phyloP scores from a whole-genome alignment of 305 asterid species.

The Fraxinus albicans region DNA sequence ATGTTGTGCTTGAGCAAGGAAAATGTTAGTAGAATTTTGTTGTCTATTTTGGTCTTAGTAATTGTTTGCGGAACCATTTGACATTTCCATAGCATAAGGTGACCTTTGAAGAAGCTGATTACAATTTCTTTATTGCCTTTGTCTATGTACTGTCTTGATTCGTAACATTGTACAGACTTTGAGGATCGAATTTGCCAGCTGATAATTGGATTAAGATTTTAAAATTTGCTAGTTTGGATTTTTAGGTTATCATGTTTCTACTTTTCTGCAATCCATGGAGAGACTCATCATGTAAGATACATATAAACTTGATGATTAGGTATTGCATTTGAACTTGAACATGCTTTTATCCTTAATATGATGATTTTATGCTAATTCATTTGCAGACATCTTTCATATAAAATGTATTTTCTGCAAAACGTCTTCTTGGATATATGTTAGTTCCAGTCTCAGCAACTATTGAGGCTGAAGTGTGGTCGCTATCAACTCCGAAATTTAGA shows the following conservation, averaged over 20 bases:
- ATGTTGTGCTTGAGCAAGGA: not conserved
- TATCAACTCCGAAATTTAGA: slow-evolving; percentile 13
- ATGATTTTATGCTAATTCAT: not conserved
- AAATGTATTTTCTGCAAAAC: slow-evolving; percentile 3
- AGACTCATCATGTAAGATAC: not conserved
- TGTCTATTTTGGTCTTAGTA: slow-evolving; percentile 12
- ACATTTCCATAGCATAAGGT: slow-evolving; percentile 13
- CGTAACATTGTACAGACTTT: slow-evolving; percentile 15
- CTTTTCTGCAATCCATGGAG: not conserved
- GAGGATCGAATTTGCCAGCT: not conserved
- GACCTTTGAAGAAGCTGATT: slow-evolving; percentile 15
- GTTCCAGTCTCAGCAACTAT: slow-evolving; percentile 10
- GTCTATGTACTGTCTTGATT: not conserved
- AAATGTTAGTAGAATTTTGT: slow-evolving; percentile 7
- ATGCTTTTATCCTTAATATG: not conserved
- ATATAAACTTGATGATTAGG: not conserved
- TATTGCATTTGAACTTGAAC: slow-evolving; percentile 2
- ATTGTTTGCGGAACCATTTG: not conserved
- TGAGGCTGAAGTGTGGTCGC: not conserved
- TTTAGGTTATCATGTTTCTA: not conserved
- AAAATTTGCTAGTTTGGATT: not conserved
- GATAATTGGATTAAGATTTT: not conserved
- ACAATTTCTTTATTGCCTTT: slow-evolving; percentile 5
- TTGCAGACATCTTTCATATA: slow-evolving; percentile 4
- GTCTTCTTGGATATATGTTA: not conserved